Base-by-base conservation (phyloP, 441 rosid genomes). In the Arabidopsis hybrid region DNA sequence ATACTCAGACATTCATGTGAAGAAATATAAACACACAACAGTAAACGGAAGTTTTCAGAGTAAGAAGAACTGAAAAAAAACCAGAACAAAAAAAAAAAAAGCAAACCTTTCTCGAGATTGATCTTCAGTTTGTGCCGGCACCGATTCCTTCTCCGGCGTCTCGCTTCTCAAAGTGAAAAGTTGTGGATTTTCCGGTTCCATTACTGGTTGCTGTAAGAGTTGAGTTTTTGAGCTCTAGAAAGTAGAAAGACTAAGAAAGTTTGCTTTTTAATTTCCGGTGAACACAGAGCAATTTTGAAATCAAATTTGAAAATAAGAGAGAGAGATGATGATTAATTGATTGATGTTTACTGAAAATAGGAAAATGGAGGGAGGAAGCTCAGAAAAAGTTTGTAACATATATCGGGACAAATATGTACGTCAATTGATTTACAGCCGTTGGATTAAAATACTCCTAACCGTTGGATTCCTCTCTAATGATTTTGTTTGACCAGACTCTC, bases 231-330 rank as follows among this genome's bases (percentile, higher is more conserved):
- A 49, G 51, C 9, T 46, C 8, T 14, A 14, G 12, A 4, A 49
- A 1, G 53, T 3, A 17, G 29, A 3, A 1, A 49, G 11, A 49
- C 42, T 26, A 17, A 38, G n/a, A 39, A 60, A 17, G 42, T 38
- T 18, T 60, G 47, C 0, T 8, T 17, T 9, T 39, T 16, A 1
- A 38, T 38, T 5, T 34, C 40, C 8, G 61, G 8, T 14, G 32
- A 46, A 17, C 62, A 36, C 50, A 71, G 14, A n/a, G 18, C 18
- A 46, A 16, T 32, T 72, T 63, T 40, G 45, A 14, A 49, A 38
- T 38, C 8, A n/a, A 45, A n/a, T 45, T 45, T n/a, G 51, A 46
- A 14, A 46, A 46, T 4, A 21, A 52, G 60, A 38, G n/a, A 70
- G 59, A 36, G 50, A 29, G 32, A 29, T 2, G 56, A 10, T 5